phyloP scores from a whole-genome alignment of 345 rosid genomes.

The Euphorbia peplus region DNA sequence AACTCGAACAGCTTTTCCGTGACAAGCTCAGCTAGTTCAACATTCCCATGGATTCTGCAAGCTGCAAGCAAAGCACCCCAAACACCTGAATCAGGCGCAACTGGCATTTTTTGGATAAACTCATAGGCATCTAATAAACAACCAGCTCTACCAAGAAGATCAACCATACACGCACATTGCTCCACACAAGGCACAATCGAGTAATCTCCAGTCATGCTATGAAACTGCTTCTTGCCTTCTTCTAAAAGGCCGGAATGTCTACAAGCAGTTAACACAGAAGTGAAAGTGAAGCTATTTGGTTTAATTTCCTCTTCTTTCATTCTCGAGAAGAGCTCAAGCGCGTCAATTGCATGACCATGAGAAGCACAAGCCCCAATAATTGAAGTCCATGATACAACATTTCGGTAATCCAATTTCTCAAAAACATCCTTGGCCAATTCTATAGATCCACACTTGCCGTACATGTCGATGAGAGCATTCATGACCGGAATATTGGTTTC shows the following conservation, averaged over 20 bases:
- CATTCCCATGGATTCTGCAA: conserved; percentile 12
- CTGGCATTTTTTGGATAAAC: background rate
- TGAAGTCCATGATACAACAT: conserved; percentile 8
- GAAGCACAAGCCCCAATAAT: conserved; percentile 12
- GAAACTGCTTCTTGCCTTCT: conserved; percentile 7
- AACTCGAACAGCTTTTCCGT: background rate
- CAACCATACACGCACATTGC: conserved; percentile 7
- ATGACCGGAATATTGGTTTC: conserved; percentile 2
- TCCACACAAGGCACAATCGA: conserved; percentile 1
- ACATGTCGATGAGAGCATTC: conserved; percentile 11
- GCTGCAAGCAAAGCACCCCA: conserved; percentile 13
- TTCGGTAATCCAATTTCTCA: background rate
- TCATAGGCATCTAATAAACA: conserved; percentile 8
- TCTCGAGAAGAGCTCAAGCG: conserved; percentile 7
- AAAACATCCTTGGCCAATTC: conserved; percentile 13
- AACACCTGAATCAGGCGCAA: conserved; percentile 6
- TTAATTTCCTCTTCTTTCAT: conserved; percentile 14
- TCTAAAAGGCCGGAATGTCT: conserved; percentile 4
- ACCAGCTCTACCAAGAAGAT: conserved; percentile 11
- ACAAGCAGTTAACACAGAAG: conserved; percentile 8
- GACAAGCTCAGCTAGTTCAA: conserved; percentile 13
- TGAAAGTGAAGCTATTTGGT: conserved; percentile 11
- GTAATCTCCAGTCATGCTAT: conserved; percentile 4
- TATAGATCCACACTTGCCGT: conserved; percentile 3
- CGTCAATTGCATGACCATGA: conserved; percentile 3